Percentiles rank a stretch among this genome's conserved stretches.
Conservation (phyloP, 805 yeast genomes). For the Candida ortonii region DNA sequence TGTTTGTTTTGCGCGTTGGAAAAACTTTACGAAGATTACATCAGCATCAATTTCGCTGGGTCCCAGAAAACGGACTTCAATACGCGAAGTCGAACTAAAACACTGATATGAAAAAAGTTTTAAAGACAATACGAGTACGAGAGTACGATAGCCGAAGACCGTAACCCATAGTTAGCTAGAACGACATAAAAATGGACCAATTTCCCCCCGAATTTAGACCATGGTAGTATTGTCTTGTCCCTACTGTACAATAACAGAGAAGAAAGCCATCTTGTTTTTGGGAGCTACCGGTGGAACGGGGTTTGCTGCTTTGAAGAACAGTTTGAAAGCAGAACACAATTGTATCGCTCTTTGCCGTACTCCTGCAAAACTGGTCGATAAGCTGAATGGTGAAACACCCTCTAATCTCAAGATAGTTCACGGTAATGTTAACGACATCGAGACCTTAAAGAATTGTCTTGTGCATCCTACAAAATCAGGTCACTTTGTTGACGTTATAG, state of each 20-base stretch:
- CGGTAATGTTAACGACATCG: conserved; percentile 1
- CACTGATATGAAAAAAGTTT: too few species aligned
- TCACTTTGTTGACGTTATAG: neutral
- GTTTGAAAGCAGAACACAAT: neutral
- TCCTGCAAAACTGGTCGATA: neutral
- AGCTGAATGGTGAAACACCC: neutral
- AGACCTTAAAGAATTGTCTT: neutral
- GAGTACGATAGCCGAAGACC: too few species aligned
- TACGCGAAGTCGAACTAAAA: too few species aligned
- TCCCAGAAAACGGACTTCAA: too few species aligned
- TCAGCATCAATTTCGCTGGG: too few species aligned
- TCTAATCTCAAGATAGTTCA: neutral
- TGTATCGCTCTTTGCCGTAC: conserved; percentile 5
- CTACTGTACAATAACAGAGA: neutral
- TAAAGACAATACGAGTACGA: too few species aligned
- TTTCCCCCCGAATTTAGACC: too few species aligned
- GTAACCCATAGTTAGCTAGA: too few species aligned
- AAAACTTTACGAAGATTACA: too few species aligned
- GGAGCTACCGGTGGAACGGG: conserved; percentile 4
- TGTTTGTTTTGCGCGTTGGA: too few species aligned
- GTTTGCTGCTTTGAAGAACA: conserved; percentile 2
- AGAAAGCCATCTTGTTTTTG: conserved; percentile 1
- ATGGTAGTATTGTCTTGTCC: too few species aligned
- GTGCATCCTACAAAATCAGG: neutral
- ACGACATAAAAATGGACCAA: too few species aligned